These are phyloP conservation scores for Trichopus zeylanicus DNA, from an alignment of 116 monocot genomes.

Conservation along the genomic window DNA sequence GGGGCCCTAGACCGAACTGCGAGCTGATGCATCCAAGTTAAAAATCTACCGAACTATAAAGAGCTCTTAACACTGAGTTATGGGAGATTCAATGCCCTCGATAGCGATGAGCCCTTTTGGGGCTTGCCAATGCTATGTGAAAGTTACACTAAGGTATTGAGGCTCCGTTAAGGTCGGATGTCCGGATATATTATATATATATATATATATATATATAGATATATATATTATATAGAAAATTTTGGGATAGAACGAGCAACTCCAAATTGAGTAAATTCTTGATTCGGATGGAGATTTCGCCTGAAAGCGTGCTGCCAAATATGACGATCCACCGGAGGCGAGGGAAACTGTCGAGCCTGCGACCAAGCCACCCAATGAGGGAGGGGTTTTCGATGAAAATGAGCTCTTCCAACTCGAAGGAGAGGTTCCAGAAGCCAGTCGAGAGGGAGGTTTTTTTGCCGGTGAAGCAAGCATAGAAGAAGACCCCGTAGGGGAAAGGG, in stretches of 20 bases:
- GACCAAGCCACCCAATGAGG: constrained; percentile 35
- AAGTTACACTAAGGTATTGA: too few species aligned
- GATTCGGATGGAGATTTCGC: constrained; percentile 34
- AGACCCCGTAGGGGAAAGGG: constrained; percentile 52
- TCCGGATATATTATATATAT: too few species aligned
- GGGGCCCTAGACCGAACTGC: too few species aligned
- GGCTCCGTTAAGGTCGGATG: too few species aligned
- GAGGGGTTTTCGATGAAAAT: constrained; percentile 59
- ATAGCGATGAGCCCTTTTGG: too few species aligned
- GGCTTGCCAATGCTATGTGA: too few species aligned
- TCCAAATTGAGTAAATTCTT: constrained; percentile 22
- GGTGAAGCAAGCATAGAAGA: constrained; percentile 64
- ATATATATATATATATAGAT: too few species aligned
- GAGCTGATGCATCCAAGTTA: too few species aligned
- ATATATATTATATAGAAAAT: too few species aligned
- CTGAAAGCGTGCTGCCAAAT: constrained; percentile 26
- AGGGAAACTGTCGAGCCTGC: constrained; percentile 17
- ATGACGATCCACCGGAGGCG: constrained; percentile 38
- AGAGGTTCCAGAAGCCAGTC: constrained; percentile 12
- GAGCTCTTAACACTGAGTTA: too few species aligned
- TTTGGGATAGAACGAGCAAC: constrained; percentile 40
- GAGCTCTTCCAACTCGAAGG: constrained; percentile 35
- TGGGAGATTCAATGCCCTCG: too few species aligned
- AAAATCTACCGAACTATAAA: too few species aligned
- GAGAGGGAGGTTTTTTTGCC: constrained; percentile 7